phyloP scores from a whole-genome alignment of 306 rosid genomes.

The Sicyos edulis region DNA sequence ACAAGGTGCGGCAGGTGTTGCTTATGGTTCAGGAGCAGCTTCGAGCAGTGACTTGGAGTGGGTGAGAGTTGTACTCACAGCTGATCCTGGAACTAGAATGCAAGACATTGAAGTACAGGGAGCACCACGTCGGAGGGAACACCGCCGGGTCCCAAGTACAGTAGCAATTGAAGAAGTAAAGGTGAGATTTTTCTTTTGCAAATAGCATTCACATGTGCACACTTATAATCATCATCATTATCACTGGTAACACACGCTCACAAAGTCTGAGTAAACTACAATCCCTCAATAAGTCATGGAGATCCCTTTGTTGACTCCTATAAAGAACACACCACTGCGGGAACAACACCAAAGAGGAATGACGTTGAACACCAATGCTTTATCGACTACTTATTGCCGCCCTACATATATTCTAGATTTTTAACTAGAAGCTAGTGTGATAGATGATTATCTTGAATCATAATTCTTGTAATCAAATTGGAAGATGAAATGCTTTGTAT shows the following conservation, averaged over 20 bases:
- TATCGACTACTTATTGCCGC: too few species aligned
- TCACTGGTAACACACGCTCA: background rate
- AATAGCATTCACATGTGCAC: background rate
- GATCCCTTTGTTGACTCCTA: too few species aligned
- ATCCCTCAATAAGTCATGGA: too few species aligned
- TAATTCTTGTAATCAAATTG: too few species aligned
- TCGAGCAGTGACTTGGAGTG: slow-evolving; percentile 59
- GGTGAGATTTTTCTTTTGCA: slow-evolving; percentile 42
- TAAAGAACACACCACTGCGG: too few species aligned
- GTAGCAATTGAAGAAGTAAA: slow-evolving; percentile 98
- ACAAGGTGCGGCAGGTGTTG: slow-evolving; percentile 26
- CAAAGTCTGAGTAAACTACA: too few species aligned
- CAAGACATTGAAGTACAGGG: slow-evolving; percentile 78
- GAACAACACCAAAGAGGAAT: too few species aligned
- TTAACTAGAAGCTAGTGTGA: too few species aligned
- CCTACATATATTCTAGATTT: too few species aligned
- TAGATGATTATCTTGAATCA: too few species aligned
- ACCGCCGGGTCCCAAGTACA: slow-evolving; percentile 96
- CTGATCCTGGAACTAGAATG: slow-evolving; percentile 79
- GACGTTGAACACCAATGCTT: too few species aligned
- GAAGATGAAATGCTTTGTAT: too few species aligned
- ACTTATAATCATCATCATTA: background rate
- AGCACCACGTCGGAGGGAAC: slow-evolving; percentile 80
- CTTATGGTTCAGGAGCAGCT: slow-evolving; percentile 35
- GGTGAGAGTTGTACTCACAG: slow-evolving; percentile 76